Percentiles rank a stretch among this genome's conserved stretches.
Conservation (phyloP, 345 rosid species). For the Limnanthes douglasii region DNA sequence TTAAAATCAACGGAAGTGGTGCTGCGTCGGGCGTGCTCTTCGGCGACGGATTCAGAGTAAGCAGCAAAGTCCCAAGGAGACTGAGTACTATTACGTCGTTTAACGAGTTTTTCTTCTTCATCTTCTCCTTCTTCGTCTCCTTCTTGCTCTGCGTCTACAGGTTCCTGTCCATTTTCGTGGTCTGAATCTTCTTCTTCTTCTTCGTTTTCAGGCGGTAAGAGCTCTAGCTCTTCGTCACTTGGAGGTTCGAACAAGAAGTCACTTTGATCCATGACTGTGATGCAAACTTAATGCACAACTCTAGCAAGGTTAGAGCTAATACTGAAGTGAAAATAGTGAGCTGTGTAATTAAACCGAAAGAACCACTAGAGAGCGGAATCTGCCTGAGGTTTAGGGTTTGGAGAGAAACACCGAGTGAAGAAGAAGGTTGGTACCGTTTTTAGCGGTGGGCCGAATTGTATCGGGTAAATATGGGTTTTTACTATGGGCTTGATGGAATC, state of each 20-base stretch:
- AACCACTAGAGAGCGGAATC: too few species aligned
- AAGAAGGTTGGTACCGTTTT: too few species aligned
- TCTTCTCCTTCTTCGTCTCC: constrained; percentile 16
- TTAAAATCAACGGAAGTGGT: constrained; percentile 82
- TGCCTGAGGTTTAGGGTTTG: too few species aligned
- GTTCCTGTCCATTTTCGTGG: constrained; percentile 19
- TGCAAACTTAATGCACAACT: too few species aligned
- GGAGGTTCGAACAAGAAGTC: constrained; percentile 47
- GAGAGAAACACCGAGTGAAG: too few species aligned
- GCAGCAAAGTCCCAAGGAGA: constrained; percentile 93
- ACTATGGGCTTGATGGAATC: too few species aligned
- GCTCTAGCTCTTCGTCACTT: constrained; percentile 59
- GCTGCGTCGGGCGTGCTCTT: constrained; percentile 84
- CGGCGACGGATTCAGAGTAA: constrained; percentile 69
- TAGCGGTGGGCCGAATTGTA: too few species aligned
- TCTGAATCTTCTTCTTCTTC: constrained; percentile 16
- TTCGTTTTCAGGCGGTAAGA: constrained; percentile 7
- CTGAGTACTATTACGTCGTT: constrained; percentile 19
- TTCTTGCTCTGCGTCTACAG: constrained; percentile 10
- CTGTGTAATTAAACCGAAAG: too few species aligned
- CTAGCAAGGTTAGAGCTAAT: too few species aligned
- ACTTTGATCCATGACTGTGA: constrained; percentile 38
- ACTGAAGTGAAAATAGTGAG: too few species aligned
- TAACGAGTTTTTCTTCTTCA: constrained; percentile 11
- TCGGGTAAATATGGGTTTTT: too few species aligned